These are phyloP conservation scores for Galerina sulciceps DNA, from an alignment of 768 basidiomycete genomes.

Conservation along the genomic window DNA sequence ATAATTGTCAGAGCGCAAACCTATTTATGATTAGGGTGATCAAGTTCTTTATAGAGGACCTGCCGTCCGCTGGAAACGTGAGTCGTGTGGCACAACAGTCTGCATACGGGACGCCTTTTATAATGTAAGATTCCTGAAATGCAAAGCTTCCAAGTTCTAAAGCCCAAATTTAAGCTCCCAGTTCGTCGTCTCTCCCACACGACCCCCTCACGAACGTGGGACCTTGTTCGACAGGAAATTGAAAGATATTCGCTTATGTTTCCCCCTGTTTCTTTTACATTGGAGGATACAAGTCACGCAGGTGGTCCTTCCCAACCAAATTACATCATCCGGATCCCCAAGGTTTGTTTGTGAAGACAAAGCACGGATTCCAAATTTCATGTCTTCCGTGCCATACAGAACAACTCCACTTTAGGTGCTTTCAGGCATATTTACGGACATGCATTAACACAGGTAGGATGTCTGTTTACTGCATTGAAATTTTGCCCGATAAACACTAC, in stretches of 20 bases:
- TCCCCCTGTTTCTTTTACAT: constrained; percentile 67
- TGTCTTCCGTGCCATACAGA: constrained; percentile 43
- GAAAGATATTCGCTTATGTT: constrained; percentile 77
- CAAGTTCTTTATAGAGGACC: constrained; percentile 71
- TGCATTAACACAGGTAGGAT: constrained; percentile 66
- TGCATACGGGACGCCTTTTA: constrained; percentile 89
- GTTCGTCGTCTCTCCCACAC: constrained; percentile 79
- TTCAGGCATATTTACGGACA: constrained; percentile 80
- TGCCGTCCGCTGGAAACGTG: constrained; percentile 75
- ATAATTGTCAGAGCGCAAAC: not conserved
- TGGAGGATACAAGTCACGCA: constrained; percentile 57
- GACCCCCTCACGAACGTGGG: constrained; percentile 59
- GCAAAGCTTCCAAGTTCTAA: not conserved
- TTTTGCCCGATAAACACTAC: not conserved
- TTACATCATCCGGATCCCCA: constrained; percentile 63
- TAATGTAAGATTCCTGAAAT: constrained; percentile 51
- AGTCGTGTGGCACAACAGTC: constrained; percentile 79
- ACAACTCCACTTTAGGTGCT: constrained; percentile 59
- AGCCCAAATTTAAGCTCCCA: constrained; percentile 61
- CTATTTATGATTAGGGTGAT: constrained; percentile 52
- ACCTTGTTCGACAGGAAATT: constrained; percentile 71
- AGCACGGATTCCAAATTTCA: not conserved
- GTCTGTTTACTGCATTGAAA: not conserved
- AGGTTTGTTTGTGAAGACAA: constrained; percentile 45
- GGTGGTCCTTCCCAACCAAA: constrained; percentile 39